phyloP scores from a whole-genome alignment of 2,329 filamentous ascomycete species.

The Rutstroemia sydowiana region DNA sequence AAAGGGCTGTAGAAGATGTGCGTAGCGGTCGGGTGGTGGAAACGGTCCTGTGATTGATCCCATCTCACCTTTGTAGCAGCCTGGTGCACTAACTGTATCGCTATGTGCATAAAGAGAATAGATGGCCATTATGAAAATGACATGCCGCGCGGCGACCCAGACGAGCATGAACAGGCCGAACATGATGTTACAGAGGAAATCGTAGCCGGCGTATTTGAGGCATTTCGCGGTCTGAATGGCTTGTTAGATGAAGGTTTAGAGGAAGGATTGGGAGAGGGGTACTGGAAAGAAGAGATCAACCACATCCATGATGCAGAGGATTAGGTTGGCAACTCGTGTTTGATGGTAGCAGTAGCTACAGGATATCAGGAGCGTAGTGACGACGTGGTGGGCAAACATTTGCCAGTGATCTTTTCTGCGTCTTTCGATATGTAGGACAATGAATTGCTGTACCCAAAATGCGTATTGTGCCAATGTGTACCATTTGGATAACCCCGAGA shows the following conservation, averaged over 20 bases:
- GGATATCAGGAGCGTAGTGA: slow-evolving; percentile 75
- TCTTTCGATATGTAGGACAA: slow-evolving; percentile 92
- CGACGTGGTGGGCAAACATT: slow-evolving; percentile 91
- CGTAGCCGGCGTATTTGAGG: slow-evolving; percentile 79
- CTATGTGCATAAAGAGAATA: slow-evolving; percentile 71
- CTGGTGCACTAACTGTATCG: slow-evolving; percentile 53
- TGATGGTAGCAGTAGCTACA: slow-evolving; percentile 81
- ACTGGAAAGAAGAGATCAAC: slow-evolving; percentile 84
- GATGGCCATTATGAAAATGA: slow-evolving; percentile 70
- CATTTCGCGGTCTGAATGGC: slow-evolving; percentile 70
- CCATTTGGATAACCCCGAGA: slow-evolving; percentile 68
- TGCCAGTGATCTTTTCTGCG: slow-evolving; percentile 90
- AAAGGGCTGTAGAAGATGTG: slow-evolving; percentile 68
- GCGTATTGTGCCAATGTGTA: slow-evolving; percentile 87
- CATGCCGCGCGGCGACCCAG: slow-evolving; percentile 78
- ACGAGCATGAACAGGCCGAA: slow-evolving; percentile 83
- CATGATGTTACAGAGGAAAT: slow-evolving; percentile 66
- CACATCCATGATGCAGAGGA: slow-evolving; percentile 87
- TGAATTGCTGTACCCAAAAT: slow-evolving; percentile 90
- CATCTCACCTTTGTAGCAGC: slow-evolving; percentile 61
- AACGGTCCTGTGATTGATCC: slow-evolving; percentile 49
- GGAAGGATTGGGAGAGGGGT: slow-evolving; percentile 29
- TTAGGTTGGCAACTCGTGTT: slow-evolving; percentile 79
- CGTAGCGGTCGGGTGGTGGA: slow-evolving; percentile 41
- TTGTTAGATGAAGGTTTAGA: slow-evolving; percentile 1